Percentiles rank a stretch among this genome's conserved stretches.
Evolutionary conservation across 163 green algal genomes (phyloP).

Genomic region (Coccomyxa subellipsoidea): DNA sequence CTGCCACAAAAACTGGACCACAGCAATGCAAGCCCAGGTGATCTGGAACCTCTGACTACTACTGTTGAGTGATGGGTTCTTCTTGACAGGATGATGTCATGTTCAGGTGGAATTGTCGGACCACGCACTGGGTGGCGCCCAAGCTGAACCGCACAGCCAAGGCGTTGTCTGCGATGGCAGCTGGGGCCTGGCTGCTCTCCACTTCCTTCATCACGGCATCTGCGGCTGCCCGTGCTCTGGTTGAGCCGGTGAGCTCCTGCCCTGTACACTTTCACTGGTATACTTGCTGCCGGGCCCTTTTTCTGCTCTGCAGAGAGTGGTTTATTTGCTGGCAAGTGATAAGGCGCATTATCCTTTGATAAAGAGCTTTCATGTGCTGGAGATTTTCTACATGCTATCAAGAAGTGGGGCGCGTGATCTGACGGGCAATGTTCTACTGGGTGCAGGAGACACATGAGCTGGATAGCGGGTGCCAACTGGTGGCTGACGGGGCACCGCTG

Average conservation of each 20-base stretch:
- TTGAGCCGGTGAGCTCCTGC: slow-evolving; percentile 17
- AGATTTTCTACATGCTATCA: no score
- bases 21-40: no score
- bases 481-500: slow-evolving; percentile 3
- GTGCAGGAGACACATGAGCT: slow-evolving; percentile 13
- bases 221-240: not conserved
- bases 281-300: no score
- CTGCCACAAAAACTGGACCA: no score
- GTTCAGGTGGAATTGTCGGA: slow-evolving; percentile 34
- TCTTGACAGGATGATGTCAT: not conserved
- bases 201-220: slow-evolving; percentile 23
- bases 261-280: not conserved
- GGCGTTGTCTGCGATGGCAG: slow-evolving; percentile 41
- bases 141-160: slow-evolving; percentile 39
- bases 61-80: not conserved
- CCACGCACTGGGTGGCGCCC: slow-evolving; percentile 44
- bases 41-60: no score
- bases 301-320: no score
- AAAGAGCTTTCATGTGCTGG: no score
- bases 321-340: no score
- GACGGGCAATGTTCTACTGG: not conserved
- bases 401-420: not conserved
- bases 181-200: slow-evolving; percentile 36
- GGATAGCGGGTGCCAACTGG: not conserved
- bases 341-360: no score